Evolutionary conservation across 257 asterid species (phyloP).

Genomic region (Solanum bulbocastanum): DNA sequence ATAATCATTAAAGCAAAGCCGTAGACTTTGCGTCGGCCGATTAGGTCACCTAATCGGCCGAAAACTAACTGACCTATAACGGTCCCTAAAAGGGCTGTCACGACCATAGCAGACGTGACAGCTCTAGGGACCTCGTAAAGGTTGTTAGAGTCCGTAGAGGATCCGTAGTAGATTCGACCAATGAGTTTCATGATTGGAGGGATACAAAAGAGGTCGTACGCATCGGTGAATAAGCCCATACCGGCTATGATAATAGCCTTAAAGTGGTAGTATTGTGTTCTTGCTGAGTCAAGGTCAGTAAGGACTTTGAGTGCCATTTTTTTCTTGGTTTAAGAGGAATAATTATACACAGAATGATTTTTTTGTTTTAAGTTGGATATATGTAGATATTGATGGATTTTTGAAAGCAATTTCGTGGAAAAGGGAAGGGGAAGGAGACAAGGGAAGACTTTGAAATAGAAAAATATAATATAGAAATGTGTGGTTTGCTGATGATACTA

Average conservation of each 20-base stretch:
- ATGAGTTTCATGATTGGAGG: slow-evolving; percentile 46
- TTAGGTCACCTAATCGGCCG: slow-evolving; percentile 40
- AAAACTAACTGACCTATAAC: slow-evolving; percentile 36
- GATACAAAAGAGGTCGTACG: slow-evolving; percentile 51
- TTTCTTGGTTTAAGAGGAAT: background rate
- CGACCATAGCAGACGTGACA: slow-evolving; percentile 27
- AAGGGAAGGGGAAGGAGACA: background rate
- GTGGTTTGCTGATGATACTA: background rate
- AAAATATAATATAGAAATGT: background rate
- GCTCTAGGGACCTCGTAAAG: slow-evolving; percentile 11
- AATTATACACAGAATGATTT: background rate
- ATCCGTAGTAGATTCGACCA: slow-evolving; percentile 26
- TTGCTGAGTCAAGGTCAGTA: slow-evolving; percentile 43
- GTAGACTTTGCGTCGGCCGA: slow-evolving; percentile 44
- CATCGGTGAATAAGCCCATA: slow-evolving; percentile 57
- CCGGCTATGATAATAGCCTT: slow-evolving; percentile 51
- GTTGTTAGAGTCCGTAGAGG: background rate
- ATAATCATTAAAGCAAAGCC: slow-evolving; percentile 37
- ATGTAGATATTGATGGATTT: background rate
- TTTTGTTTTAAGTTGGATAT: background rate
- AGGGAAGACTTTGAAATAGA: background rate
- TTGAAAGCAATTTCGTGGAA: background rate
- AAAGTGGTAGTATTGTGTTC: slow-evolving; percentile 44
- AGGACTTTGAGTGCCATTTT: slow-evolving; percentile 48
- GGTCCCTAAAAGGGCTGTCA: slow-evolving; percentile 37